A percentile compares a stretch with the other conserved stretches of the same genome.
phyloP scores from a whole-genome alignment of 495 filamentous ascomycete genomes.

The Pyronema omphalodes region DNA sequence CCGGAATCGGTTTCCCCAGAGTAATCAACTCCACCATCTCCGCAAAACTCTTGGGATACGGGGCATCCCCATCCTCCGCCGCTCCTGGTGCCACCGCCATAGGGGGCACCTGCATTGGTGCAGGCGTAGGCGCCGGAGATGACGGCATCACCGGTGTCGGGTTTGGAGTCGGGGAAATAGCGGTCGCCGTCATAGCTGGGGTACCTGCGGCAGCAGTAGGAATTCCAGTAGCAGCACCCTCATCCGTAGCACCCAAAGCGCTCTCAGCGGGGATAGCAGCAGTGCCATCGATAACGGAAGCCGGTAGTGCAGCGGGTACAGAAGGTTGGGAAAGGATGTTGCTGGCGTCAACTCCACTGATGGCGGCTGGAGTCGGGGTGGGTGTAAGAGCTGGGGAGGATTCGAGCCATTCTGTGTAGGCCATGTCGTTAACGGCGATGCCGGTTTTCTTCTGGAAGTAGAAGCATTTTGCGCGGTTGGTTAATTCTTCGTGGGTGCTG shows the following conservation, averaged over 20 bases:
- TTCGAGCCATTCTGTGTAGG: conserved; percentile 27
- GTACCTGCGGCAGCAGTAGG: conserved; percentile 15
- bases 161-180: conserved; percentile 7
- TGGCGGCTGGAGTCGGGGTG: conserved; percentile 27
- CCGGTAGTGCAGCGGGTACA: too few species aligned
- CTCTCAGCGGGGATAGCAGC: too few species aligned
- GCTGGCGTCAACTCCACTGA: conserved; percentile 5
- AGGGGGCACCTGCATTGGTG: background rate
- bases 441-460: conserved; percentile 22
- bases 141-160: conserved; percentile 7
- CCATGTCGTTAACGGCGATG: conserved; percentile 11
- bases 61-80: conserved; percentile 28
- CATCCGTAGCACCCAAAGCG: too few species aligned
- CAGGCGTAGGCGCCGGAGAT: background rate
- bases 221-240: conserved; percentile 9
- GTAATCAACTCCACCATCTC: conserved; percentile 80
- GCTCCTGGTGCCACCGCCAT: background rate
- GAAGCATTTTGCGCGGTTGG: conserved; percentile 25
- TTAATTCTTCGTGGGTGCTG: conserved; percentile 11
- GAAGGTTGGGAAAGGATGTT: too few species aligned
- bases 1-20: conserved; percentile 65
- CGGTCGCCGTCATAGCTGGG: conserved; percentile 10
- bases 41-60: conserved; percentile 73
- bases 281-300: too few species aligned
- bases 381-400: conserved; percentile 28